Conservation (phyloP, 768 basidiomycete genomes). For the Phylloporus sp. region DNA sequence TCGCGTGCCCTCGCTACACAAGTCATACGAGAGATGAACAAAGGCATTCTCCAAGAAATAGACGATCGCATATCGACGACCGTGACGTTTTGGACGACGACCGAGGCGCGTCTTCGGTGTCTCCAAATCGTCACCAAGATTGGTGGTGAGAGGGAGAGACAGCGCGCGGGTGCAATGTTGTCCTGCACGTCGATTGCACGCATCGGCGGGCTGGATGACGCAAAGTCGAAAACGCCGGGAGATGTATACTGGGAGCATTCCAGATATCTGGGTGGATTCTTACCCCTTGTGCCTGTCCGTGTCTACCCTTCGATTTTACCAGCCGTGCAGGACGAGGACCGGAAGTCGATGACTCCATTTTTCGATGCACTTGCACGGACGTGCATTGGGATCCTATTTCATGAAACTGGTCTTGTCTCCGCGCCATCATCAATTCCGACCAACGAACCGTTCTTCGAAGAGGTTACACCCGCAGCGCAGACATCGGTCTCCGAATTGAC, state of each 20-base stretch:
- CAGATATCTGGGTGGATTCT: conserved; percentile 46
- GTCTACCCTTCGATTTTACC: conserved; percentile 39
- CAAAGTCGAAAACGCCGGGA: conserved; percentile 18
- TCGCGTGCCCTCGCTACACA: conserved; percentile 69
- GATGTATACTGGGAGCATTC: conserved; percentile 59
- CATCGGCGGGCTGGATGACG: background rate
- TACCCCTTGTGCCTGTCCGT: conserved; percentile 56
- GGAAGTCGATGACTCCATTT: conserved; percentile 27
- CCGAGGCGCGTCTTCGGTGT: conserved; percentile 68
- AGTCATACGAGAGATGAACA: conserved; percentile 67
- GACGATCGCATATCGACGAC: conserved; percentile 37
- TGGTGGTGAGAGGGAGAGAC: conserved; percentile 64
- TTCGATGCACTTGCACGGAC: conserved; percentile 46
- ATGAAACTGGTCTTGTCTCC: conserved; percentile 27
- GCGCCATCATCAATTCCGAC: background rate
- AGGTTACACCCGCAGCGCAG: conserved; percentile 50
- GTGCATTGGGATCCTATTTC: conserved; percentile 50
- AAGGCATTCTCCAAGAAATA: conserved; percentile 58
- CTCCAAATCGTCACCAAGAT: conserved; percentile 77
- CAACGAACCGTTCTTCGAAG: conserved; percentile 15
- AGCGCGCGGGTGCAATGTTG: conserved; percentile 61
- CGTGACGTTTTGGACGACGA: conserved; percentile 76
- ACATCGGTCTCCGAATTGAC: conserved; percentile 60
- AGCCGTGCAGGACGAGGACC: background rate
- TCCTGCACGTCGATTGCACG: background rate